Base-by-base conservation (phyloP, 805 yeast species). In the Torulaspora delbrueckii region DNA sequence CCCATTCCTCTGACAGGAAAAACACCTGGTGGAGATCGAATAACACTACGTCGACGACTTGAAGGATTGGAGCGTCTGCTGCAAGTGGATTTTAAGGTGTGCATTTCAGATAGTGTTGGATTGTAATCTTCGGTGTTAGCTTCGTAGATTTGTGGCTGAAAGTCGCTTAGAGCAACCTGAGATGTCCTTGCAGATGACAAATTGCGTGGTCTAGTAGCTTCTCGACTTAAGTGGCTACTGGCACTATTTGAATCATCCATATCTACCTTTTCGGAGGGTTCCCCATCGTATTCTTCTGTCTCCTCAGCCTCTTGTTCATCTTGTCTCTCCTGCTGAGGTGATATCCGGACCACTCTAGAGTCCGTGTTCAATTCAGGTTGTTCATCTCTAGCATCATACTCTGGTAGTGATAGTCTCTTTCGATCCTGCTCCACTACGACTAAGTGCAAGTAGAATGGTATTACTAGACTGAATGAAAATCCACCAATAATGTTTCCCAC, bases 401-500 rank as follows among this genome's bases (percentile, higher is more conserved):
- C 67, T 1, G 95, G 95, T 49, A 86, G 70, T 22, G 81, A 73
- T 60, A 85, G 67, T 37, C 70, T 58, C 51, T 72, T 73, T 63
- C 79, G 77, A 66, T 86, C 95, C 47, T 77, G 68, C 59, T 86
- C 95, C 31, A 86, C 87, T 31, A 79, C 85, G 16, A 77, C 73
- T 40, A 86, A 57, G 59, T 86, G 95, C 49, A 83, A 69, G 56
- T 84, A 86, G 76, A 80, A 86, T 7, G 93, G 88, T 8, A 84
- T 64, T 0, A 76, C 70, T 3, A 81, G 55, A 4, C 82, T 82
- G 60, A 86, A 86, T 25, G 77, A 69, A 0, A 75, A 59, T 0
- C 96, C 96, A n/a, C 96, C 96, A 25, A 86, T 72, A 1, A 82
- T 76, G 59, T 86, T 86, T 0, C 96, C 96, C 10, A 86, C 54